These are phyloP conservation scores for Trichoderma sp. DNA, from an alignment of 2,329 filamentous ascomycete species.

Conservation along the genomic window DNA sequence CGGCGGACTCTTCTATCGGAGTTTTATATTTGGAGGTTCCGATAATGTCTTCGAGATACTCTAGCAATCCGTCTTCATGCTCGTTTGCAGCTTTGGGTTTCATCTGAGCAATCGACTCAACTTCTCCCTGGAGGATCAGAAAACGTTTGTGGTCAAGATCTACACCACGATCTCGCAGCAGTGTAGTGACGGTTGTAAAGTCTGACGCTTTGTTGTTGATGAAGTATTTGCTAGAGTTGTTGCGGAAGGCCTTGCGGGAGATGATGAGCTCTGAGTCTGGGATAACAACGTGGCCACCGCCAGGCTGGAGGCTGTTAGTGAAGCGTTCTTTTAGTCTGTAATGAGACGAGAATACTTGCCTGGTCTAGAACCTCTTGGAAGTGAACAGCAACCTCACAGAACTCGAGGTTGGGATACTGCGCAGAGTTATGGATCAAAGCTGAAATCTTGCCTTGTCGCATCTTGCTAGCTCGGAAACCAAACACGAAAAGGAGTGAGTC, in stretches of 20 bases:
- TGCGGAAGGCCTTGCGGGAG: constrained; percentile 91
- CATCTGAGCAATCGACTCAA: constrained; percentile 99
- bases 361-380: constrained; percentile 94
- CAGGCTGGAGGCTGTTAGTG: constrained; percentile 48
- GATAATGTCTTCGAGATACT: constrained; percentile 98
- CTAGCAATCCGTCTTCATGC: constrained; percentile 91
- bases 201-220: constrained; percentile 88
- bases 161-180: constrained; percentile 83
- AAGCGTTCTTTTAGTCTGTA: not conserved
- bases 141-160: constrained; percentile 98
- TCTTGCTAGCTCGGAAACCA: constrained; percentile 97
- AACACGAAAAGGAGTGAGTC: constrained; percentile 99
- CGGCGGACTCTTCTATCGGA: constrained; percentile 89
- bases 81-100: constrained; percentile 94
- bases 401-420: constrained; percentile 76
- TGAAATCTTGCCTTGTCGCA: constrained; percentile 98
- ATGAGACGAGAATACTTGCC: constrained; percentile 37
- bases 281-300: constrained; percentile 71
- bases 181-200: constrained; percentile 84
- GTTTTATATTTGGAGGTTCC: constrained; percentile 98
- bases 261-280: constrained; percentile 83
- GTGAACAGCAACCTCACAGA: constrained; percentile 94
- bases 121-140: constrained; percentile 93
- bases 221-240: constrained; percentile 98
- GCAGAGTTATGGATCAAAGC: constrained; percentile 97